A percentile compares a stretch with the other conserved stretches of the same genome.
phyloP scores from a whole-genome alignment of 345 rosid species.

The Angophora floribunda region DNA sequence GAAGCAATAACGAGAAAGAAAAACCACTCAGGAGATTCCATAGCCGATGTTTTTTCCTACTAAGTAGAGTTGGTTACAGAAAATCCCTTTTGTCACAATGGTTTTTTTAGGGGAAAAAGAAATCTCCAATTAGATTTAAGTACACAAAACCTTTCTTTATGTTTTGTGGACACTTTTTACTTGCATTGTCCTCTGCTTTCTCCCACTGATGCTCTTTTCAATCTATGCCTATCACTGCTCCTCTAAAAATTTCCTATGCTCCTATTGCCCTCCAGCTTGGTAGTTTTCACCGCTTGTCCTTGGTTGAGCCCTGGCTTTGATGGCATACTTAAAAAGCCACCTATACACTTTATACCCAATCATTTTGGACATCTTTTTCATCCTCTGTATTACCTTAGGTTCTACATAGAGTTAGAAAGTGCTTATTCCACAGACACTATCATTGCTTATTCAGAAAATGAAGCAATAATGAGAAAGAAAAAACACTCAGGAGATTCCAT shows the following conservation, averaged over 20 bases:
- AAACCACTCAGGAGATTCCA: background rate
- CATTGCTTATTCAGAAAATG: background rate
- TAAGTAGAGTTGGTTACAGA: background rate
- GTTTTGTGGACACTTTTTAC: too few relatives aligned
- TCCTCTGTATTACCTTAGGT: background rate
- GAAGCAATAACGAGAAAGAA: background rate
- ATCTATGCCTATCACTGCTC: background rate
- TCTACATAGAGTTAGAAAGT: background rate
- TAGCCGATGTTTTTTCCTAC: background rate
- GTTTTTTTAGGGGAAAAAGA: too few relatives aligned
- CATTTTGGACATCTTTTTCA: background rate
- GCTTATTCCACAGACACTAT: background rate
- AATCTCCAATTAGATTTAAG: too few relatives aligned
- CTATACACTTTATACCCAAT: background rate
- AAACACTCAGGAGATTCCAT: background rate
- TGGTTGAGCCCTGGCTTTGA: background rate
- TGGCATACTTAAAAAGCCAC: background rate
- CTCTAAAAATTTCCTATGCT: background rate
- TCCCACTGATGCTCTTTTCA: background rate
- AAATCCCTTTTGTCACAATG: background rate
- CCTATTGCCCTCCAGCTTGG: background rate
- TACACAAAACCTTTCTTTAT: too few relatives aligned
- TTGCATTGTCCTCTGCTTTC: too few relatives aligned
- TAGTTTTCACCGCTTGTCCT: background rate
- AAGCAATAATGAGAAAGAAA: background rate